A percentile compares a stretch with the other conserved stretches of the same genome.
Conservation (phyloP, 176 grass and related monocot species). For the Oryza rufipogon region DNA sequence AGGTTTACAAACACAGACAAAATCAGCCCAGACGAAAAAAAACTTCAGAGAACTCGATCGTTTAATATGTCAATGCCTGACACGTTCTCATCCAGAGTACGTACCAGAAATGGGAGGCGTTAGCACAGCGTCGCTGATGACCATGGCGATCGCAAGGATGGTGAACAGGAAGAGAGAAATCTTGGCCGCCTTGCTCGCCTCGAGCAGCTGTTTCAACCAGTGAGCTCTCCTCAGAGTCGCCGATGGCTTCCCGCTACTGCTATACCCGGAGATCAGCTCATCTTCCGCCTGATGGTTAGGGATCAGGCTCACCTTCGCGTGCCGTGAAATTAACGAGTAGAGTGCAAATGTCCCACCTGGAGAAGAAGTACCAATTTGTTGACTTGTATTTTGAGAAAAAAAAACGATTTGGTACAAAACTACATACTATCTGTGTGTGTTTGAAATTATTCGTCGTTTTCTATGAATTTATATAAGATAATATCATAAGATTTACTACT, state of each 20-base stretch:
- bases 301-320: slow-evolving; percentile 49
- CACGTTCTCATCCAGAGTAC: not conserved
- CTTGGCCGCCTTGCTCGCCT: slow-evolving; percentile 24
- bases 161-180: slow-evolving; percentile 47
- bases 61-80: not conserved
- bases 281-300: slow-evolving; percentile 60
- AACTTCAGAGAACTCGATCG: too few relatives aligned
- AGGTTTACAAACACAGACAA: not conserved
- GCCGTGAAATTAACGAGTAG: slow-evolving; percentile 61
- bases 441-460: too few relatives aligned
- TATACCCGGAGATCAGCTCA: slow-evolving; percentile 39
- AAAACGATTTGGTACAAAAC: too few relatives aligned
- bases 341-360: slow-evolving; percentile 60
- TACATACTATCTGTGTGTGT: too few relatives aligned
- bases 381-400: too few relatives aligned
- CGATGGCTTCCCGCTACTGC: not conserved
- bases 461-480: too few relatives aligned
- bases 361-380: not conserved
- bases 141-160: slow-evolving; percentile 57
- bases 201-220: slow-evolving; percentile 60
- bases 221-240: slow-evolving; percentile 38
- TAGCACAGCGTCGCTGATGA: slow-evolving; percentile 58
- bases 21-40: not conserved
- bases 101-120: slow-evolving; percentile 62
- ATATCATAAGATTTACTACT: too few relatives aligned